These are phyloP conservation scores for Rhizophagus sp. DNA, from an alignment of 192 early-diverging fungal species.

Conservation along the genomic window DNA sequence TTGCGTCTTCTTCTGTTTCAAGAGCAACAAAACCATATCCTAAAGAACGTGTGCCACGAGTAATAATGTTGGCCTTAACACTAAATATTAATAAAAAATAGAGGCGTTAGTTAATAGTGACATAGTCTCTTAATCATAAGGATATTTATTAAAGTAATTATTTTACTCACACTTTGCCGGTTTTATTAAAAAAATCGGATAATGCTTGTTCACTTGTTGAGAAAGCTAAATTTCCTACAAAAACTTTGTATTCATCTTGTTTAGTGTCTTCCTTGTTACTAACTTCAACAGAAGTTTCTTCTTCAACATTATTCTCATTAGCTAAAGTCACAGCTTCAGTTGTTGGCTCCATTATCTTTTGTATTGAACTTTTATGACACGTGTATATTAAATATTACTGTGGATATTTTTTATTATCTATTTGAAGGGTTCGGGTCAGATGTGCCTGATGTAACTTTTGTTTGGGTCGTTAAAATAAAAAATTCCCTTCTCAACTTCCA, in stretches of 20 bases:
- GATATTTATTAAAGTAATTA: background rate
- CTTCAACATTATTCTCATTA: background rate
- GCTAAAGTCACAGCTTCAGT: background rate
- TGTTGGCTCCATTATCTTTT: background rate
- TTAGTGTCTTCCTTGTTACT: constrained; percentile 9
- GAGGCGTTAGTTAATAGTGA: too few species aligned
- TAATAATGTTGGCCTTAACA: constrained; percentile 77
- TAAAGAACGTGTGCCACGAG: constrained; percentile 75
- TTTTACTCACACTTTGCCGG: constrained; percentile 76
- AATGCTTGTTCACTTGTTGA: constrained; percentile 77
- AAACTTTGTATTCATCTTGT: constrained; percentile 73
- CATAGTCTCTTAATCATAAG: too few species aligned
- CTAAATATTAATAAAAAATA: constrained; percentile 38
- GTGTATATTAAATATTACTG: background rate
- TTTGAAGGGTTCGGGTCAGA: constrained; percentile 5
- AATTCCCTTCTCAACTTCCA: constrained; percentile 19
- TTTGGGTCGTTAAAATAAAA: constrained; percentile 25
- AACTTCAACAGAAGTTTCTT: background rate
- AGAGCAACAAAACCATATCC: constrained; percentile 96
- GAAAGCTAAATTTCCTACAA: constrained; percentile 95
- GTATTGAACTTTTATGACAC: background rate
- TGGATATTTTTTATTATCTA: background rate
- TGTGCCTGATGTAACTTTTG: constrained; percentile 14
- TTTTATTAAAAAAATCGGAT: constrained; percentile 67
- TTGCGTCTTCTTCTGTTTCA: constrained; percentile 65